Conservation (phyloP, 306 rosid species). For the Corylus americana region DNA sequence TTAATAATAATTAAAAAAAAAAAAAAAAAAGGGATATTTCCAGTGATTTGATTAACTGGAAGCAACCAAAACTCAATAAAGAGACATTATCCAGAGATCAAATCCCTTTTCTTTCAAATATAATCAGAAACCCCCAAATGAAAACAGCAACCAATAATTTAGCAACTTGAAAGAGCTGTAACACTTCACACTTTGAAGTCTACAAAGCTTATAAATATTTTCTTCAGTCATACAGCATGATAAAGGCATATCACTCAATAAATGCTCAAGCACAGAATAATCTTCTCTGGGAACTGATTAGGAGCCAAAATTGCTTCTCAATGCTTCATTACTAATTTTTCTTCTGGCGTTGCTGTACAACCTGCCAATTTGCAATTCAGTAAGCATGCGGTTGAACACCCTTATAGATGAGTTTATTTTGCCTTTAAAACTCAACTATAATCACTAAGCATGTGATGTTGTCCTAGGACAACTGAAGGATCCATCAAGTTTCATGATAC, state of each 20-base stretch:
- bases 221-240: constrained; percentile 59
- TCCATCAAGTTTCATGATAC: not conserved
- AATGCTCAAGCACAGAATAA: constrained; percentile 26
- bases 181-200: constrained; percentile 47
- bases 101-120: not conserved
- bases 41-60: too few relatives aligned
- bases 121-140: constrained; percentile 15
- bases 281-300: constrained; percentile 25
- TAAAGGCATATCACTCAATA: constrained; percentile 39
- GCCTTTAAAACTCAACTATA: not conserved
- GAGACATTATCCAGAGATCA: constrained; percentile 21
- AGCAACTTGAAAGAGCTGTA: constrained; percentile 33
- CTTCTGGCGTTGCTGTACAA: constrained; percentile 60
- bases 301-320: constrained; percentile 35
- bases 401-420: not conserved
- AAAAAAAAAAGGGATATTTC: too few relatives aligned
- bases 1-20: too few relatives aligned
- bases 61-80: not conserved
- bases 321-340: constrained; percentile 31
- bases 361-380: constrained; percentile 47
- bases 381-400: not conserved
- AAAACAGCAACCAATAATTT: constrained; percentile 24
- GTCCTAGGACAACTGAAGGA: not conserved
- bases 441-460: not conserved
- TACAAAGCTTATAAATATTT: constrained; percentile 40